phyloP scores from a whole-genome alignment of 1,139 yeast species.

The Hansenula lynferdii region DNA sequence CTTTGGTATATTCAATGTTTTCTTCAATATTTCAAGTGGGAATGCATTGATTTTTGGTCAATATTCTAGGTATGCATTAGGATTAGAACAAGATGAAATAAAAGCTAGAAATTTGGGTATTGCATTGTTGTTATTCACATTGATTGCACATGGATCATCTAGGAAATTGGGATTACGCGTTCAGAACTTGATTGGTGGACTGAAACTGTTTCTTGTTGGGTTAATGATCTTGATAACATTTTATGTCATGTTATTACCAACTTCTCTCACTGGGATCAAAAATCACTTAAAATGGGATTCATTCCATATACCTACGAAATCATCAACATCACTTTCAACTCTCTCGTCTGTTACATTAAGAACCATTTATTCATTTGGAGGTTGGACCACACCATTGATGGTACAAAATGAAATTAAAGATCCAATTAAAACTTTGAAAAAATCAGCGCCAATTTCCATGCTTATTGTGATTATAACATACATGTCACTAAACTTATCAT shows the following conservation, averaged over 20 bases:
- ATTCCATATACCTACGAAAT: constrained; percentile 13
- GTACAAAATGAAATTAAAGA: constrained; percentile 55
- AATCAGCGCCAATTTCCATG: constrained; percentile 54
- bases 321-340: constrained; percentile 9
- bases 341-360: constrained; percentile 44
- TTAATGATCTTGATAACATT: constrained; percentile 44
- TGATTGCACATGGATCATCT: constrained; percentile 43
- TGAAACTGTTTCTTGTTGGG: constrained; percentile 42
- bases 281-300: constrained; percentile 17
- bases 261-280: constrained; percentile 25
- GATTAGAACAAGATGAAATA: constrained; percentile 25
- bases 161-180: constrained; percentile 44
- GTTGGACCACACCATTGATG: constrained; percentile 59
- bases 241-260: constrained; percentile 45
- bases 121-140: constrained; percentile 35
- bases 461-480: constrained; percentile 42
- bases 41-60: constrained; percentile 59
- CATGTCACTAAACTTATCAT: constrained; percentile 46
- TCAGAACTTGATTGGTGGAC: constrained; percentile 47
- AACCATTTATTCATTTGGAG: constrained; percentile 51
- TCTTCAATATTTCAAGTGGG: constrained; percentile 52
- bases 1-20: constrained; percentile 44
- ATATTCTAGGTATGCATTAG: constrained; percentile 37
- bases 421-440: constrained; percentile 46
- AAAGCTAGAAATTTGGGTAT: constrained; percentile 39